Percentiles rank a stretch among this genome's conserved stretches.
Evolutionary conservation across 441 rosid genomes (phyloP).

Genomic region (Syzygium malaccense): DNA sequence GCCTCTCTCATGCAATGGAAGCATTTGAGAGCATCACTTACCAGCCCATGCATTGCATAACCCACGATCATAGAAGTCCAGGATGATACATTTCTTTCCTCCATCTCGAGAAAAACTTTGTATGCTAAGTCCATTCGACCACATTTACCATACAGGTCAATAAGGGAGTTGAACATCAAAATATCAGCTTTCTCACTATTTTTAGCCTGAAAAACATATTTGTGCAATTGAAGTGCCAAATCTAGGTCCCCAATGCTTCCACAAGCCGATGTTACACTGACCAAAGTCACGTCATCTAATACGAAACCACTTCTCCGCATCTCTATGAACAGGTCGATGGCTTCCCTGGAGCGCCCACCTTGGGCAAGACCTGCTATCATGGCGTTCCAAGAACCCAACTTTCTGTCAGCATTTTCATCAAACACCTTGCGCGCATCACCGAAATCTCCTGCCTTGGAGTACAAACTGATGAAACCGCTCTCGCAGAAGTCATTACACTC

Average conservation of each 20-base stretch:
- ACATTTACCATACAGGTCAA: slow-evolving; percentile 79
- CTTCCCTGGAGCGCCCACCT: slow-evolving; percentile 45
- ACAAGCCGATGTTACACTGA: slow-evolving; percentile 66
- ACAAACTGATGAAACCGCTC: slow-evolving; percentile 57
- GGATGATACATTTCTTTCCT: slow-evolving; percentile 49
- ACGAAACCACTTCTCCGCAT: slow-evolving; percentile 46
- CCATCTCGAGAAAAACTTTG: slow-evolving; percentile 42
- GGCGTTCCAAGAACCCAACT: slow-evolving; percentile 88
- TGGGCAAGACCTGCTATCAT: slow-evolving; percentile 55
- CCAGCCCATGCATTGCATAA: slow-evolving; percentile 55
- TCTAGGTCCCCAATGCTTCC: slow-evolving; percentile 60
- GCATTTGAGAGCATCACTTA: slow-evolving; percentile 44
- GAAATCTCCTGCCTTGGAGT: slow-evolving; percentile 45
- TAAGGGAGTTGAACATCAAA: slow-evolving; percentile 66
- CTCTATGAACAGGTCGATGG: slow-evolving; percentile 49
- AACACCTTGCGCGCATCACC: slow-evolving; percentile 47
- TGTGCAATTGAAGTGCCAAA: slow-evolving; percentile 69
- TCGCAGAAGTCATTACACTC: slow-evolving; percentile 57
- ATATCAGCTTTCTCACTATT: slow-evolving; percentile 30
- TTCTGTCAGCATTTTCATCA: slow-evolving; percentile 60
- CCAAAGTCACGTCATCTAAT: slow-evolving; percentile 77
- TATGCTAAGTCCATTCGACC: slow-evolving; percentile 74
- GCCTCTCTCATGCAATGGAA: slow-evolving; percentile 48
- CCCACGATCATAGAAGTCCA: slow-evolving; percentile 81
- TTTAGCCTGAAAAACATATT: slow-evolving; percentile 51